Percentiles rank a stretch among this genome's conserved stretches.
These are phyloP conservation scores for Globisporangium spinosum DNA, from an alignment of 352 stramenopile genomes.

Conservation along the genomic window DNA sequence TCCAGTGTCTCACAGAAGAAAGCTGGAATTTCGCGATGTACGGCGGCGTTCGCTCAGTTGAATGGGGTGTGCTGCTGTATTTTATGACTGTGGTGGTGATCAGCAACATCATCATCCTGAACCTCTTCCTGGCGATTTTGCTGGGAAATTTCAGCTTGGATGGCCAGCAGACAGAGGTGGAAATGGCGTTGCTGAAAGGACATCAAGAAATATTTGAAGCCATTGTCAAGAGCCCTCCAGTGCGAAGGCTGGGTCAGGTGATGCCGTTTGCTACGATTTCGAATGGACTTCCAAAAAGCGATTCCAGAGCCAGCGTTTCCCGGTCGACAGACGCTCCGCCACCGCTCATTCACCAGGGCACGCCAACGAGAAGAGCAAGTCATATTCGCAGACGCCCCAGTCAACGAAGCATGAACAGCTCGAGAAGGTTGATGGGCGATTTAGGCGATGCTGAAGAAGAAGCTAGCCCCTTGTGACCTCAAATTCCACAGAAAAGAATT, in stretches of 20 bases:
- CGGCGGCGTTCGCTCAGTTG: conserved; percentile 52
- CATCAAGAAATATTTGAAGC: conserved; percentile 27
- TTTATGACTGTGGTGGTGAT: conserved; percentile 70
- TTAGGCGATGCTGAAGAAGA: background rate
- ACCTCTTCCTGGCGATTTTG: conserved; percentile 88
- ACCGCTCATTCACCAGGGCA: conserved; percentile 3
- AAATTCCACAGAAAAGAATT: background rate
- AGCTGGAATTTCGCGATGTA: conserved; percentile 90
- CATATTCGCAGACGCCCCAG: conserved; percentile 12
- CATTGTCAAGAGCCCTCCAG: conserved; percentile 5
- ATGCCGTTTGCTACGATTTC: conserved; percentile 1
- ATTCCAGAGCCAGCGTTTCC: background rate
- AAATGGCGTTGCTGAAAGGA: conserved; percentile 26
- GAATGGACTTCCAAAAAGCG: background rate
- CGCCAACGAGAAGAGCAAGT: conserved; percentile 3
- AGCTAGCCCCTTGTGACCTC: background rate
- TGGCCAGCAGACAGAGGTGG: conserved; percentile 28
- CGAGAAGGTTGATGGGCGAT: background rate
- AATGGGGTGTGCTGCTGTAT: conserved; percentile 41
- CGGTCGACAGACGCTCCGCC: background rate
- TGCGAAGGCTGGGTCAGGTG: conserved; percentile 13
- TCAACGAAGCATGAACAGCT: conserved; percentile 2
- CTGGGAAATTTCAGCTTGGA: conserved; percentile 71
- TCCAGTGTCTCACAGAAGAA: conserved; percentile 86
- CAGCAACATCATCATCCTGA: conserved; percentile 84